Percentiles rank a stretch among this genome's conserved stretches.
These are phyloP conservation scores for Suhomyces tanzawaensis DNA, from an alignment of 805 yeast species.

Conservation along the genomic window DNA sequence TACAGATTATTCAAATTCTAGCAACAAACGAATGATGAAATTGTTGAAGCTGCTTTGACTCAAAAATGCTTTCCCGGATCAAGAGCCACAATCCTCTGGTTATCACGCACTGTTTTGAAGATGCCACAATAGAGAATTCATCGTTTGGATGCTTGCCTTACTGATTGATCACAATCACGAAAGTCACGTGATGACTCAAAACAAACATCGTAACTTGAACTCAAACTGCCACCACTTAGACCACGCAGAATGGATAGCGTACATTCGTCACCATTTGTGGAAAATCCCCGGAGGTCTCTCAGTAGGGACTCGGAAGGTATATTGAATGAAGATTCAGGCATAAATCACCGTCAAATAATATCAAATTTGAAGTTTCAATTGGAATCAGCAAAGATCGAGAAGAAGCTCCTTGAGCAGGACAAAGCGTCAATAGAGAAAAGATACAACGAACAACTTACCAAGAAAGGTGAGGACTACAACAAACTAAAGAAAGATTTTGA, in stretches of 20 bases:
- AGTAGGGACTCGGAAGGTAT: not conserved
- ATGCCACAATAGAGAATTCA: too few species aligned
- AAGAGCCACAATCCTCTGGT: too few species aligned
- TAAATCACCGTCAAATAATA: constrained; percentile 17
- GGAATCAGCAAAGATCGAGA: constrained; percentile 31
- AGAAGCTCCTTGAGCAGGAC: constrained; percentile 27
- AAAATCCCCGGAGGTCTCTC: constrained; percentile 17
- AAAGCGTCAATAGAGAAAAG: constrained; percentile 20
- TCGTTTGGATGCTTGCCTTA: too few species aligned
- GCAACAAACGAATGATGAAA: too few species aligned
- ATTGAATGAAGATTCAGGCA: constrained; percentile 11
- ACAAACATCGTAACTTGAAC: too few species aligned
- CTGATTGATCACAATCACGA: too few species aligned
- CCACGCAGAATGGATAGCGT: constrained; percentile 1
- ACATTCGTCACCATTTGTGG: constrained; percentile 26
- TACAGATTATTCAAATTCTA: too few species aligned
- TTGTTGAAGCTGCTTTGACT: too few species aligned
- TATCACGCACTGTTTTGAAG: too few species aligned
- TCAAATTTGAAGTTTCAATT: constrained; percentile 34
- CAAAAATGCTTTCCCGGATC: too few species aligned
- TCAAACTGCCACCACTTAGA: too few species aligned
- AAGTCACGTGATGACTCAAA: too few species aligned
- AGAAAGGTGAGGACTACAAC: constrained; percentile 32
- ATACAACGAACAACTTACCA: constrained; percentile 28
- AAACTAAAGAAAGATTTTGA: constrained; percentile 36